These are phyloP conservation scores for Aspergillus ellipticus DNA, from an alignment of 495 filamentous ascomycete genomes.

Conservation along the genomic window DNA sequence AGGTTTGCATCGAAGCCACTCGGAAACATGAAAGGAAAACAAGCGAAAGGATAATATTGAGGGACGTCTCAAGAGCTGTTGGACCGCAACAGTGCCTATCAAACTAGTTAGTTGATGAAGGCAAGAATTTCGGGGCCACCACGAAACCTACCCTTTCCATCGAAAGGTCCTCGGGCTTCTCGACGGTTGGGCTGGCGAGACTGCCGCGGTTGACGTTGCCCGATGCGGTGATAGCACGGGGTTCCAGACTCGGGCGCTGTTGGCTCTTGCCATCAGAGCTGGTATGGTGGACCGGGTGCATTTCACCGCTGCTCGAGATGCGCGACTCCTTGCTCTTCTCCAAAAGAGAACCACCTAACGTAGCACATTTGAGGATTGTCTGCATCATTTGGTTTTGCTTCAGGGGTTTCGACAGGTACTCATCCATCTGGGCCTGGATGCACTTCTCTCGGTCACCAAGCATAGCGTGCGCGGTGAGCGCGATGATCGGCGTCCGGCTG, in stretches of 20 bases:
- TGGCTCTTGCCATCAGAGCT: slow-evolving; percentile 23
- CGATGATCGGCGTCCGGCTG: slow-evolving; percentile 90
- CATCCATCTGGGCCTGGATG: slow-evolving; percentile 97
- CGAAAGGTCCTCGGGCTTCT: slow-evolving; percentile 62
- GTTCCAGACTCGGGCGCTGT: slow-evolving; percentile 45
- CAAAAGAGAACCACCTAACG: slow-evolving; percentile 82
- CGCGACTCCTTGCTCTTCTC: slow-evolving; percentile 64
- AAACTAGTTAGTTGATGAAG: slow-evolving; percentile 14
- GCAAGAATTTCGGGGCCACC: slow-evolving; percentile 12
- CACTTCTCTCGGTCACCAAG: slow-evolving; percentile 98
- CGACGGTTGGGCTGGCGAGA: slow-evolving; percentile 58
- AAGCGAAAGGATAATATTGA: slow-evolving; percentile 14
- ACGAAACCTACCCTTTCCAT: slow-evolving; percentile 63
- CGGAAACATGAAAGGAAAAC: slow-evolving; percentile 18
- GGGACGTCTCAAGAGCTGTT: slow-evolving; percentile 38
- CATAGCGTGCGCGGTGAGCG: slow-evolving; percentile 98
- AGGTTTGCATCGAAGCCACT: slow-evolving; percentile 25
- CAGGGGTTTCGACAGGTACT: slow-evolving; percentile 96
- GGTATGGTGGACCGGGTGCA: slow-evolving; percentile 39
- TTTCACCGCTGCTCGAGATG: slow-evolving; percentile 52
- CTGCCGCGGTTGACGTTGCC: slow-evolving; percentile 49
- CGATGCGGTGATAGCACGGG: slow-evolving; percentile 61
- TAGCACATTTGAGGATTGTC: slow-evolving; percentile 93
- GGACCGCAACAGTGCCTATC: slow-evolving; percentile 36
- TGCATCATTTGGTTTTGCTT: slow-evolving; percentile 99